Evolutionary conservation across 306 rosid genomes (phyloP).

Genomic region (Citrullus colocynthis): DNA sequence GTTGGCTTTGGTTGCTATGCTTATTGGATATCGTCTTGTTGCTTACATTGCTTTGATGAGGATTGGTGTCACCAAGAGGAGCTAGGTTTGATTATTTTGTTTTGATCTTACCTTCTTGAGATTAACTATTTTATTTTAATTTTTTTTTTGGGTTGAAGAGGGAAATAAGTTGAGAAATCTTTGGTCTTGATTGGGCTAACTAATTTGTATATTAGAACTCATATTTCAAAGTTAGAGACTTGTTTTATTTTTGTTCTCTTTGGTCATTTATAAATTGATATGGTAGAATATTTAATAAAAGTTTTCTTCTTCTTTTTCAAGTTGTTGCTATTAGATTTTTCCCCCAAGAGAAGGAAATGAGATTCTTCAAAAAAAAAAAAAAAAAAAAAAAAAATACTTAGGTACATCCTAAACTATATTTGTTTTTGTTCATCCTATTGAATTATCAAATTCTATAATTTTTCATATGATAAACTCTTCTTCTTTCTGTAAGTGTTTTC

Average conservation of each 20-base stretch:
- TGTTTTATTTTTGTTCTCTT: neutral
- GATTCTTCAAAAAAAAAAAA: too few species aligned
- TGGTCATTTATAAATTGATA: too few species aligned
- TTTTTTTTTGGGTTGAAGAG: neutral
- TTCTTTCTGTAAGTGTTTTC: too few species aligned
- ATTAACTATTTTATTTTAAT: neutral
- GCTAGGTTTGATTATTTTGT: neutral
- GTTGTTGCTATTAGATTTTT: too few species aligned
- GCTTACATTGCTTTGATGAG: slow-evolving; percentile 60
- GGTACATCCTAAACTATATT: too few species aligned
- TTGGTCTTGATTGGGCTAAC: neutral
- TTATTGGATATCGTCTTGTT: slow-evolving; percentile 41
- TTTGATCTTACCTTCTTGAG: neutral
- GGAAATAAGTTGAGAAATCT: neutral
- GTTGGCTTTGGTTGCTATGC: slow-evolving; percentile 39
- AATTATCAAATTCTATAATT: too few species aligned
- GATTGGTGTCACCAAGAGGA: slow-evolving; percentile 38
- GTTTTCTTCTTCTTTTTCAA: too few species aligned
- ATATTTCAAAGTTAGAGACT: neutral
- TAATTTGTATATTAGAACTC: neutral
- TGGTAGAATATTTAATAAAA: neutral
- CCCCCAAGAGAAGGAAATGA: too few species aligned
- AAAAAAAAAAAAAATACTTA: too few species aligned
- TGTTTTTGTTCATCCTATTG: too few species aligned
- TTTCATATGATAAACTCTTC: too few species aligned